Evolutionary conservation across 2,329 filamentous ascomycete species (phyloP), one percentile per base, ranked within the genome.

Genomic region (Aspergillus pseudoglaucus): DNA sequence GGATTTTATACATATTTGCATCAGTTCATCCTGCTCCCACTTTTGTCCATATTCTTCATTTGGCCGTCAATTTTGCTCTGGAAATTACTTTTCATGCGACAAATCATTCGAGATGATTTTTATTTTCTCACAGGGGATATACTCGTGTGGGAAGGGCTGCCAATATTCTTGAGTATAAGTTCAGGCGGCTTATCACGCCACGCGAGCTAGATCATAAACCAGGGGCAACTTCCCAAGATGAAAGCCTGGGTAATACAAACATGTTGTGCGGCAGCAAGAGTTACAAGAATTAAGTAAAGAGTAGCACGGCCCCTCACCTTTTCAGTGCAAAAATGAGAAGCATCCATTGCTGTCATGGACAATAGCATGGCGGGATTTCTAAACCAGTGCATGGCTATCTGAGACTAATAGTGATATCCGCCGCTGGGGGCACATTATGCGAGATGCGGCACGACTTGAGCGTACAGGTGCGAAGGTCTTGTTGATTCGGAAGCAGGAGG

Each of bases 341-440:
- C 35, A 47, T 41, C 44, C 53, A 17, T 51, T 46, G 7, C 40
- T 44, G 2, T 38, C 51, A 2, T 55, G 48, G 50, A 55, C 50
- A 4, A 9, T 49, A 6, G 30, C 53, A 7, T 53, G 51, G 51
- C 8, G 17, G 32, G 51, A 35, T 3, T 48, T 45, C 1, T 49
- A 53, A 32, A 51, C 48, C 18, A 53, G 46, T 20, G 22, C 22
- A 6, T 22, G 22, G 22, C 15, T 49, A 27, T 42, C 22, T 48
- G 48, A 18, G 14, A 15, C 47, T n/a, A 10, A 15, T 5, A 23
- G 46, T 15, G 15, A 33, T 25, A 23, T 51, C 14, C 38, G 39
- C 17, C 20, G 32, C 12, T 57, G 51, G 52, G 59, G 55, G 10
- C 60, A 57, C 38, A 48, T 55, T 15, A 52, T 59, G 47, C 59